Evolutionary conservation across 1,139 yeast species (phyloP).

Genomic region (Barnettozyma hawaiiensis): DNA sequence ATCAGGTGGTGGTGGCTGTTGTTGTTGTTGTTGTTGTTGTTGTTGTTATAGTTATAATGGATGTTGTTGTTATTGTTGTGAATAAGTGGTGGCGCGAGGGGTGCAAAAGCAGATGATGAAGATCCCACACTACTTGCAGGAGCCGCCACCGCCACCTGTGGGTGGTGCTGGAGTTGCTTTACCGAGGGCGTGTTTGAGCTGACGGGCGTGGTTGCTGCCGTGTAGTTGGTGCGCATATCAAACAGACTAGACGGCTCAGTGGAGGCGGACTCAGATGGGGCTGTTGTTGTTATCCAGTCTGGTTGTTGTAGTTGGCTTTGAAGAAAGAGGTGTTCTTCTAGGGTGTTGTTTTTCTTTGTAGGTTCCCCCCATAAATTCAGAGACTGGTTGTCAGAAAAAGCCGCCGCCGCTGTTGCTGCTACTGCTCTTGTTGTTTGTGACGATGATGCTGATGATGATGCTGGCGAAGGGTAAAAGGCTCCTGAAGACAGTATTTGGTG

Average conservation of each 20-base stretch:
- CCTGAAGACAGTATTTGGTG: not conserved
- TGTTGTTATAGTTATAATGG: not conserved
- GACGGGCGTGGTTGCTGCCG: slow-evolving; percentile 8
- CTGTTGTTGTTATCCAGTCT: not conserved
- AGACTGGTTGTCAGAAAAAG: slow-evolving; percentile 1
- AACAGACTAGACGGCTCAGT: not conserved
- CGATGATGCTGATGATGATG: not conserved
- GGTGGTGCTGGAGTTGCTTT: not conserved
- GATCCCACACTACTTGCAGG: not conserved
- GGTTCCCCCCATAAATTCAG: slow-evolving; percentile 8
- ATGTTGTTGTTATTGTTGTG: not conserved
- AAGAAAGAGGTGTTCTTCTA: slow-evolving; percentile 6
- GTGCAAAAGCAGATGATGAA: not conserved
- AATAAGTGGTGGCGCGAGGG: slow-evolving; percentile 2
- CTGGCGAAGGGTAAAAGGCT: slow-evolving; percentile 2
- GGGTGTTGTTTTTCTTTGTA: slow-evolving; percentile 3
- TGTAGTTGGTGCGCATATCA: slow-evolving; percentile 4
- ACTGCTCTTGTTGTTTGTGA: no score
- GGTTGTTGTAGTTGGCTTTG: slow-evolving; percentile 1
- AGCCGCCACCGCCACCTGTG: no score
- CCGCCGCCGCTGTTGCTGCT: slow-evolving; percentile 3
- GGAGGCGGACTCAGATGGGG: slow-evolving; percentile 1
- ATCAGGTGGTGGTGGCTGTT: not conserved
- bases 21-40: not conserved
- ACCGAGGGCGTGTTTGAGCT: slow-evolving; percentile 6